Percentiles rank a stretch among this genome's conserved stretches.
These are phyloP conservation scores for Azolla pinnata DNA, from an alignment of 75 land plant genomes.

Conservation along the genomic window DNA sequence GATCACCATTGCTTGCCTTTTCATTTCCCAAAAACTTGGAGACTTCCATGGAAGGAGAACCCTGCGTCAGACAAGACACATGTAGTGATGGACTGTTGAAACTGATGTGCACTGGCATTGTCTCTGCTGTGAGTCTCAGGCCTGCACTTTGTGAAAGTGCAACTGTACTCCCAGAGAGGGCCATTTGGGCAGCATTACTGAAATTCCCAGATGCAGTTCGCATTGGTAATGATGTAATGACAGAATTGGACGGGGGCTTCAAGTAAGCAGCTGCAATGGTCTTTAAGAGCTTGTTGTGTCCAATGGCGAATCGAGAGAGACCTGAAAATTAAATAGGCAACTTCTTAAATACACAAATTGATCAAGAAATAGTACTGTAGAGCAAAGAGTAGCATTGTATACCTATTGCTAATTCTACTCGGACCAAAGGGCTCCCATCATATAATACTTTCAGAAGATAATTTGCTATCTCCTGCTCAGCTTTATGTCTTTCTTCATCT, in stretches of 20 bases:
- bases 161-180: constrained; percentile 23
- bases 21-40: constrained; percentile 39
- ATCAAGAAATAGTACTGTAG: neutral
- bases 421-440: constrained; percentile 87
- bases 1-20: constrained; percentile 49
- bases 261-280: constrained; percentile 72
- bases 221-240: constrained; percentile 38
- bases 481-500: constrained; percentile 59
- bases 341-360: neutral
- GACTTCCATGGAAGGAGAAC: constrained; percentile 74
- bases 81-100: constrained; percentile 45
- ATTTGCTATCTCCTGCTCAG: constrained; percentile 52
- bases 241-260: constrained; percentile 58
- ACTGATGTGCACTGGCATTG: constrained; percentile 28
- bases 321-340: constrained; percentile 35
- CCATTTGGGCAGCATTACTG: constrained; percentile 29
- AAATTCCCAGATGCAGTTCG: constrained; percentile 30
- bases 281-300: constrained; percentile 74
- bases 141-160: constrained; percentile 40
- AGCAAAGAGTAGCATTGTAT: constrained; percentile 11
- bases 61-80: constrained; percentile 48
- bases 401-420: constrained; percentile 93
- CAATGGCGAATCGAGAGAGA: constrained; percentile 72
- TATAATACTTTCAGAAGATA: constrained; percentile 45
- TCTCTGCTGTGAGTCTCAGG: constrained; percentile 28